Conservation (phyloP, 2,329 filamentous ascomycete genomes). For the Pseudocercospora cruenta region DNA sequence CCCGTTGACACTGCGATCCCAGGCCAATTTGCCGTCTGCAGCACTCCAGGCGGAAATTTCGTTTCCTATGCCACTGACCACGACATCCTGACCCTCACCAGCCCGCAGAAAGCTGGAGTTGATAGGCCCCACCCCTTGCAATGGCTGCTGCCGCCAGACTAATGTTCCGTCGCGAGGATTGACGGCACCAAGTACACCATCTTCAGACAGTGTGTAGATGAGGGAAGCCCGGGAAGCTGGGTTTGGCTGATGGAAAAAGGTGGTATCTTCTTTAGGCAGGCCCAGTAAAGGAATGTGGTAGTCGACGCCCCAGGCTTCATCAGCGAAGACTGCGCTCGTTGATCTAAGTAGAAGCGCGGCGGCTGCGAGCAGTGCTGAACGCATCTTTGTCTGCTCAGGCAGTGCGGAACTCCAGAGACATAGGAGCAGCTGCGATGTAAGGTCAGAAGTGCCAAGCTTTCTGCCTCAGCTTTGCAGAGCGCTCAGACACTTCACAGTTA, state of each 20-base stretch:
- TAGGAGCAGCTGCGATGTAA: background rate
- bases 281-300: slow-evolving; percentile 91
- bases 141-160: slow-evolving; percentile 81
- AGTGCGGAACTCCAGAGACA: background rate
- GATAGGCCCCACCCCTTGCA: slow-evolving; percentile 42
- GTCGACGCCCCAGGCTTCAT: slow-evolving; percentile 90
- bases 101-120: slow-evolving; percentile 61
- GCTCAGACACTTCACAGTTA: background rate
- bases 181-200: slow-evolving; percentile 80
- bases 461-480: background rate
- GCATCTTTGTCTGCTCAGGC: slow-evolving; percentile 24
- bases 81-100: slow-evolving; percentile 76
- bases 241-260: slow-evolving; percentile 91
- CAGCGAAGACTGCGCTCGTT: slow-evolving; percentile 74
- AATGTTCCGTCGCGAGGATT: slow-evolving; percentile 84
- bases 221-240: slow-evolving; percentile 82
- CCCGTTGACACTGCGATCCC: slow-evolving; percentile 67
- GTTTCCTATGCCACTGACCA: slow-evolving; percentile 72
- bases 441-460: background rate
- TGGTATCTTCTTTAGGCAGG: slow-evolving; percentile 76
- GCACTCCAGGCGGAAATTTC: slow-evolving; percentile 82
- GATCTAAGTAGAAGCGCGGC: slow-evolving; percentile 53
- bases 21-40: slow-evolving; percentile 75
- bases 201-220: slow-evolving; percentile 86
- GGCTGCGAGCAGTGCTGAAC: slow-evolving; percentile 30